Base-by-base conservation (phyloP, 345 rosid species). In the Gynandropsis gynandra region DNA sequence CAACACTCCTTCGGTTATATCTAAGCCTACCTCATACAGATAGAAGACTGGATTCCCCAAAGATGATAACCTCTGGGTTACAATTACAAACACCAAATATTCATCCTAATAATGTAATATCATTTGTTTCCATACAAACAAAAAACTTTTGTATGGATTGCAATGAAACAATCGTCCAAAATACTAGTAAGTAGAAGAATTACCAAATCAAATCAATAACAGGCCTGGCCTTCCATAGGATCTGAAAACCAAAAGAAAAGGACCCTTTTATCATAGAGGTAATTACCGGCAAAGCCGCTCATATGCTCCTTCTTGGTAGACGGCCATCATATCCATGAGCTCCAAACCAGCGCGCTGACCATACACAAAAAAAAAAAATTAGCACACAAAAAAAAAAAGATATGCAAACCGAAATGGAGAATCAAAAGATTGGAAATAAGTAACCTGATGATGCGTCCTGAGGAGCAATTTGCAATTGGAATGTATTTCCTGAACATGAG, bases 301-400 rank as follows among this genome's bases (percentile, higher is more conserved):
- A 68, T 85, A 92, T 11, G 97, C 99, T 68, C 99, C 99, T 76
- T 92, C 99, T 73, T 87, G 99, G 71, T 85, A 81, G 66, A 82
- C 79, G 32, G 97, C 94, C 99, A 92, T 92, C 89, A 92, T 85
- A 75, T 88, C 95, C 99, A 92, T 92, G 62, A 92, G 74, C 69
- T 92, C 99, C 81, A 92, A 69, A 33, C 99, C 99, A 21, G 99
- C 99, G 51, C 94, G 97, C 97, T 92, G 85, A 31, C 45, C 34
- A 52, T 43, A 1, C 18, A 42, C 18, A 17, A 17, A 4, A 17
- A 32, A 17, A 19, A 33, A 43, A 7, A 10, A 27, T 56, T 33
- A 36, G 15, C 38, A 17, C 16, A 7, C 11, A 9, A 29, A 46
- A 27, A 1, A 20, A 10, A 32, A 0, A 10, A 4, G 49, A 1